These are phyloP conservation scores for Phytopythium kandeliae DNA, from an alignment of 352 stramenopile species.

Conservation along the genomic window DNA sequence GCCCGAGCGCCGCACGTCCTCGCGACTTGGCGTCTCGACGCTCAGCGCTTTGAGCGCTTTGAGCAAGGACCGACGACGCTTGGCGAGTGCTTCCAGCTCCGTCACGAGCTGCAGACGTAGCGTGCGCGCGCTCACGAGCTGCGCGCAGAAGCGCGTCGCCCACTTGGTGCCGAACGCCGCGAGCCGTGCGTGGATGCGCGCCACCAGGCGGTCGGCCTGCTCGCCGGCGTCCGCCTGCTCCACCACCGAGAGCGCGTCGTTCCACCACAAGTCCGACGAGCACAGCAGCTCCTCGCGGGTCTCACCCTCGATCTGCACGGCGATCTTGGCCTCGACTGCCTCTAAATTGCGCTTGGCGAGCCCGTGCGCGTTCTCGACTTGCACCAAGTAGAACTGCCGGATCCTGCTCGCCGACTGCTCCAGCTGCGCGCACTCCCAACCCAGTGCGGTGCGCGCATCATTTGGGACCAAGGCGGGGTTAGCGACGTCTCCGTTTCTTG, in stretches of 20 bases:
- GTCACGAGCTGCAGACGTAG: conserved; percentile 42
- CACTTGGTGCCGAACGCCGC: conserved; percentile 39
- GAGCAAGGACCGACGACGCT: conserved; percentile 25
- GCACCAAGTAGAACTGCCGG: conserved; percentile 36
- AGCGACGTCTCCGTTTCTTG: too few relatives aligned
- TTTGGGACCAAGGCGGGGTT: too few relatives aligned
- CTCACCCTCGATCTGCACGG: not conserved
- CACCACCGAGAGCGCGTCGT: conserved; percentile 28
- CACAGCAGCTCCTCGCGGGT: conserved; percentile 19
- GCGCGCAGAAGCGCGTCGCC: conserved; percentile 31
- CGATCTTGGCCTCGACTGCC: not conserved
- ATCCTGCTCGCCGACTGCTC: conserved; percentile 25
- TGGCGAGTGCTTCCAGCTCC: conserved; percentile 40
- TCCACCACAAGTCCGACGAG: conserved; percentile 39
- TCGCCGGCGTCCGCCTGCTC: conserved; percentile 14
- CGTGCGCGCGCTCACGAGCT: conserved; percentile 37
- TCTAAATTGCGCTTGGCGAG: conserved; percentile 4
- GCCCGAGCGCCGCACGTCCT: conserved; percentile 52
- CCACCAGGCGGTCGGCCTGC: conserved; percentile 20
- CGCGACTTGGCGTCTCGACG: conserved; percentile 20
- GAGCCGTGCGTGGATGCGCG: conserved; percentile 41
- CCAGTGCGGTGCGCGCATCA: conserved; percentile 13
- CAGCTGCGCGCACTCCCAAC: conserved; percentile 28
- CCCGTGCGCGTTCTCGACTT: conserved; percentile 22
- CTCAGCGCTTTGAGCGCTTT: conserved; percentile 37